Base-by-base conservation (phyloP, 2,329 filamentous ascomycete genomes). In the Berkeleyomyces basicola region DNA sequence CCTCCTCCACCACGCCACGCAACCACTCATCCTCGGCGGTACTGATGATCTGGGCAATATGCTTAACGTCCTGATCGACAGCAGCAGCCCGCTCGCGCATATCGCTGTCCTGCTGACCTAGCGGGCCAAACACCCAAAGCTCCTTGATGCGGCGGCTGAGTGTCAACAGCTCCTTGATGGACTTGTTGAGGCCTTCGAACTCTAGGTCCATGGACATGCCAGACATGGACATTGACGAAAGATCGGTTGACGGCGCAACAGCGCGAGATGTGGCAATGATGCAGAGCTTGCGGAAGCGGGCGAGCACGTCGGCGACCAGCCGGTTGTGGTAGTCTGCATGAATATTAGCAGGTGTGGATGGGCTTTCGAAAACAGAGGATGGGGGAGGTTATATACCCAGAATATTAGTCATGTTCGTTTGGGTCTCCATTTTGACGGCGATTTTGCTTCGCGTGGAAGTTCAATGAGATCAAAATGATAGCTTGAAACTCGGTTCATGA, bases 171-270 rank as follows among this genome's bases (percentile, higher is more conserved):
- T 77, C 74, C 62, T 77, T 77, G 67, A 77, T 71, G 23, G 73
- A 75, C 1, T 73, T 71, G 68, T 75, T 74, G 14, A 77, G 67
- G 2, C 73, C 73, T 62, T 77, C 74, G 59, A 77, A 77, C 61
- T 77, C 75, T 67, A 75, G 73, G 68, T 75, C 74, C 70, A 76
- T 75, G 44, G 74, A 74, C 39, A 77, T 73, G 51, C 74, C 73
- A 3, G 72, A 71, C 39, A 76, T 74, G 59, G 75, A 73, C 63
- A 76, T 73, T 65, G 73, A 70, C 61, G 76, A 72, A 0, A 74
- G 74, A 62, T 73, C 74, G 63, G 75, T 74, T 58, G 70, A 72
- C 33, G 74, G 71, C 16, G 73, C 74, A 46, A 76, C 75, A 46
- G 74, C 71, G 23, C 59, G 63, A 7, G 63, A 61, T 39, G 75